Percentiles rank a stretch among this genome's conserved stretches.
Conservation (phyloP, 1,284 basidiomycete species). For the Cryptococcus sp. region DNA sequence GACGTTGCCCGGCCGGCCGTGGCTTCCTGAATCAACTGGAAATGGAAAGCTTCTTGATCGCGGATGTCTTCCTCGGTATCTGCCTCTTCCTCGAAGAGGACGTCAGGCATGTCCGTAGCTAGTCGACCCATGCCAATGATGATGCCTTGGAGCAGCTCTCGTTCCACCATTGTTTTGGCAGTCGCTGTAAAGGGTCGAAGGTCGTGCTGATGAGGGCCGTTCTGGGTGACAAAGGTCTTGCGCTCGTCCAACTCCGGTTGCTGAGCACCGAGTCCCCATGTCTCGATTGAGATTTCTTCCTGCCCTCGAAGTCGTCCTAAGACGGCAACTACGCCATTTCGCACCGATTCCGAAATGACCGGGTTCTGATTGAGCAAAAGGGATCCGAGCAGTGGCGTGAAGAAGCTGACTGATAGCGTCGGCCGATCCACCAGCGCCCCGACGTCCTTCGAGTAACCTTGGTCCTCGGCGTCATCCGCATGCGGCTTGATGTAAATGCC, state of each 20-base stretch:
- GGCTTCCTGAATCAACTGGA: constrained; percentile 63
- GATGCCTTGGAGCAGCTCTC: constrained; percentile 78
- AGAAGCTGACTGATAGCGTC: constrained; percentile 74
- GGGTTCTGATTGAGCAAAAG: constrained; percentile 79
- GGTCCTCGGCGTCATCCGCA: constrained; percentile 21
- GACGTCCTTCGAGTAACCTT: constrained; percentile 17
- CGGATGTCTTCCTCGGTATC: constrained; percentile 14
- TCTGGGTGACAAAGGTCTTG: constrained; percentile 46
- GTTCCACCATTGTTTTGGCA: constrained; percentile 68
- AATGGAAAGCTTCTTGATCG: constrained; percentile 35
- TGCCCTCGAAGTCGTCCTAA: constrained; percentile 58
- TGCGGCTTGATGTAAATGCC: constrained; percentile 21
- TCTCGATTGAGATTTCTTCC: constrained; percentile 33
- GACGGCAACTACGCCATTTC: constrained; percentile 75
- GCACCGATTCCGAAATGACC: constrained; percentile 70
- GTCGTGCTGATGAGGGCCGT: constrained; percentile 49
- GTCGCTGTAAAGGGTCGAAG: constrained; percentile 58
- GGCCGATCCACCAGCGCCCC: constrained; percentile 49
- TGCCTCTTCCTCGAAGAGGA: constrained; percentile 33
- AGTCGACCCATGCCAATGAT: constrained; percentile 83
- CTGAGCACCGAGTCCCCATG: constrained; percentile 36
- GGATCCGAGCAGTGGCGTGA: constrained; percentile 88
- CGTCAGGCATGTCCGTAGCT: constrained; percentile 57
- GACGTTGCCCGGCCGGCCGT: constrained; percentile 85
- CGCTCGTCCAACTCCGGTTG: constrained; percentile 27